Conservation (phyloP, 257 asterid species). For the Lycium ferocissimum region DNA sequence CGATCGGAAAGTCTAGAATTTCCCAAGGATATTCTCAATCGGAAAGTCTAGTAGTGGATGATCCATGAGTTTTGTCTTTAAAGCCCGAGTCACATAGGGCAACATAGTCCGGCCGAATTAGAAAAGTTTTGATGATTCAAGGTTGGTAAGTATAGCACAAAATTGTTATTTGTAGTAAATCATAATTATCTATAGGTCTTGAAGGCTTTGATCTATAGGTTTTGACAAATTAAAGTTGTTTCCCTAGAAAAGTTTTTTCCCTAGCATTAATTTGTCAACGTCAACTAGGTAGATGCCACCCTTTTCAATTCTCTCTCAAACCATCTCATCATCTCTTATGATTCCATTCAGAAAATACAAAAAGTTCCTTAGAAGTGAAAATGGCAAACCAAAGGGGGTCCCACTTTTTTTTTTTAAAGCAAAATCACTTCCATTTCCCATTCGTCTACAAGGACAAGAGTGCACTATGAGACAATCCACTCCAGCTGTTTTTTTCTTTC, state of each 20-base stretch:
- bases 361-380: constrained; percentile 21
- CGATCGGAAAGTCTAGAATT: no score
- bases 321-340: constrained; percentile 28
- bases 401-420: background rate
- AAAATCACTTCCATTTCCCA: constrained; percentile 25
- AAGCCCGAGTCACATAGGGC: background rate
- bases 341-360: constrained; percentile 26
- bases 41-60: no score
- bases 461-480: constrained; percentile 40
- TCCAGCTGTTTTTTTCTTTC: constrained; percentile 40
- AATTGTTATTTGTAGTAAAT: background rate
- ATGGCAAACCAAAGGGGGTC: constrained; percentile 29
- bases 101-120: background rate
- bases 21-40: no score
- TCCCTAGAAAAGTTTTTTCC: background rate
- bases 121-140: background rate
- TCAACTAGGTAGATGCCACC: constrained; percentile 26
- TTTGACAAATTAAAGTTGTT: background rate
- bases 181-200: background rate
- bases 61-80: background rate
- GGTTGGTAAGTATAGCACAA: background rate
- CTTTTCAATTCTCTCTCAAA: background rate
- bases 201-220: background rate
- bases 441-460: constrained; percentile 27
- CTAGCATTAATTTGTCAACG: background rate